Percentiles rank a stretch among this genome's conserved stretches.
Conservation (phyloP, 495 filamentous ascomycete species). For the Chlorociboria aeruginascens region DNA sequence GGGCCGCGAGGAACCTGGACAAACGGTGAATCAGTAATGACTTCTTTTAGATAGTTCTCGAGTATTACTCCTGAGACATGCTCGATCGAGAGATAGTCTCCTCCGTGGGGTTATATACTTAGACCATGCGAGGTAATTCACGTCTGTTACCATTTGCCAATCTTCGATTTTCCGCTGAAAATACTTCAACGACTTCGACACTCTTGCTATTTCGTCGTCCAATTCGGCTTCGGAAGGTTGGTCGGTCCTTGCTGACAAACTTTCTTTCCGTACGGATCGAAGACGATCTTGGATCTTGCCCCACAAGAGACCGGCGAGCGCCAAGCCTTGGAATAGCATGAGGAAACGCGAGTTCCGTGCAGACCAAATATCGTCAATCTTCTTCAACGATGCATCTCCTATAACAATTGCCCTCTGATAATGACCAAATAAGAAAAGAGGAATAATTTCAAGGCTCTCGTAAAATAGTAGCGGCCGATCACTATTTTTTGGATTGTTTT, state of each 20-base stretch:
- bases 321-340: conserved; percentile 55
- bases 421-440: conserved; percentile 66
- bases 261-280: conserved; percentile 8
- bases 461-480: conserved; percentile 57
- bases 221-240: conserved; percentile 24
- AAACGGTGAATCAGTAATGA: too few species aligned
- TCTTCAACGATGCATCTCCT: conserved; percentile 48
- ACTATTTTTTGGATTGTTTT: conserved; percentile 8
- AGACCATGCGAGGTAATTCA: conserved; percentile 74
- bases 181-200: conserved; percentile 41
- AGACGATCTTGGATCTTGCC: conserved; percentile 40
- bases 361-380: conserved; percentile 56
- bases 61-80: too few species aligned
- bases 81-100: too few species aligned
- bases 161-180: conserved; percentile 49
- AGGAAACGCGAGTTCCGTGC: conserved; percentile 52
- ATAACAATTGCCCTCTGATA: conserved; percentile 56
- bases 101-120: conserved; percentile 15
- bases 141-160: conserved; percentile 53
- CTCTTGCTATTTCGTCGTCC: conserved; percentile 41
- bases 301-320: conserved; percentile 51
- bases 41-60: too few species aligned
- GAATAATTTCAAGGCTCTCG: conserved; percentile 56
- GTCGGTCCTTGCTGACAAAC: neutral
- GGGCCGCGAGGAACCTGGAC: conserved; percentile 48